These are phyloP conservation scores for Kernera saxatilis DNA, from an alignment of 345 rosid species.

Conservation along the genomic window DNA sequence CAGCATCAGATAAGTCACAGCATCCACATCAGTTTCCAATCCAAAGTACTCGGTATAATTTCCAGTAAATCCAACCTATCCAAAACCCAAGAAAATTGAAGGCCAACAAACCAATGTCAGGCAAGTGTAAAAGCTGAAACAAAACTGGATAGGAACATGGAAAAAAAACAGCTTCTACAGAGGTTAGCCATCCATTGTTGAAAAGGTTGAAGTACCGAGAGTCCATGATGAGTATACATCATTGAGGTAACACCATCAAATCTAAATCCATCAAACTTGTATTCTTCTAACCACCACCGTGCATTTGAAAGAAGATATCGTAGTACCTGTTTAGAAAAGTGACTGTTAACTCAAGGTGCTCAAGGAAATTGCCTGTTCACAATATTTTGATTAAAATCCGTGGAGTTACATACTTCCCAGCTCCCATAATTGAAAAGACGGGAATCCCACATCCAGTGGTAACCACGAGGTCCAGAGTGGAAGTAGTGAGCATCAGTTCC, in stretches of 20 bases:
- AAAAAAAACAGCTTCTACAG: background rate
- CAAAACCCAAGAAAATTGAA: conserved; percentile 4
- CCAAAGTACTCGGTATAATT: conserved; percentile 93
- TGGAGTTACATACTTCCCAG: conserved; percentile 80
- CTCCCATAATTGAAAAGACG: conserved; percentile 97
- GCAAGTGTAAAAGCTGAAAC: background rate
- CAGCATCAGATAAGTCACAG: conserved; percentile 83
- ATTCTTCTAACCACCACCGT: conserved; percentile 99
- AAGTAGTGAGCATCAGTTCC: conserved; percentile 93
- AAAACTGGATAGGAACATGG: background rate
- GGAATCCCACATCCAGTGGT: conserved; percentile 99
- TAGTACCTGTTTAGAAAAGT: conserved; percentile 47
- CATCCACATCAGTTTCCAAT: conserved; percentile 84
- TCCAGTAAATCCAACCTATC: conserved; percentile 81
- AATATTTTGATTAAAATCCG: conserved; percentile 1
- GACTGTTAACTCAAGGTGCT: conserved; percentile 8
- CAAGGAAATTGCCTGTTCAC: background rate
- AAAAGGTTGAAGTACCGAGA: conserved; percentile 46
- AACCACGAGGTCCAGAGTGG: conserved; percentile 83
- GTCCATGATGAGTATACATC: conserved; percentile 99
- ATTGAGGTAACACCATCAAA: conserved; percentile 98
- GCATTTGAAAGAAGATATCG: conserved; percentile 95
- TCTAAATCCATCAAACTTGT: conserved; percentile 92
- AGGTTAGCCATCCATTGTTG: background rate
- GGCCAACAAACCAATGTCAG: background rate